Conservation (phyloP, 371 early-diverging fungal species). For the Syncephalastrum contaminatum region DNA sequence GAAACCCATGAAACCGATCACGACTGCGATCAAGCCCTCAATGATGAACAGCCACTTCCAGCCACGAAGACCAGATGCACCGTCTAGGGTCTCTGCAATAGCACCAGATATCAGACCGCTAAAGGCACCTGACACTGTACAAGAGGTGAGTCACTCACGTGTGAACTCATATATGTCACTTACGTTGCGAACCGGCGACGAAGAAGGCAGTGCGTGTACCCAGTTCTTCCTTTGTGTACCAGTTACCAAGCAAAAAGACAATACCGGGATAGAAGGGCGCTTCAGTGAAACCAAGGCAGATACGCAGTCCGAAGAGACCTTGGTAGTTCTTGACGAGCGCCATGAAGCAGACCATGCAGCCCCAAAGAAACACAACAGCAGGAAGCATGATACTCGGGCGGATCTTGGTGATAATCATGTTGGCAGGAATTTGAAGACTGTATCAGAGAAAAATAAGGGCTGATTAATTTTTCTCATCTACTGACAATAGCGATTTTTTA, state of each 20-base stretch:
- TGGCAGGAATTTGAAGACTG: slow-evolving; percentile 46
- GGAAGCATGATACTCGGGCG: slow-evolving; percentile 60
- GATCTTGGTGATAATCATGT: slow-evolving; percentile 48
- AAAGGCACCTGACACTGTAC: slow-evolving; percentile 20
- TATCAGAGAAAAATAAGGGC: neutral
- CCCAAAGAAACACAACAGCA: slow-evolving; percentile 63
- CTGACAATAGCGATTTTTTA: neutral
- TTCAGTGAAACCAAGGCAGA: slow-evolving; percentile 68
- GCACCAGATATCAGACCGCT: slow-evolving; percentile 38
- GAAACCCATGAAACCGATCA: slow-evolving; percentile 40
- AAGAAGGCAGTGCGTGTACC: slow-evolving; percentile 73
- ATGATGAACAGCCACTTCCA: slow-evolving; percentile 67
- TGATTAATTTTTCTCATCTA: too few relatives aligned
- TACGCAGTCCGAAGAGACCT: slow-evolving; percentile 57
- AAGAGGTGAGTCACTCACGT: neutral
- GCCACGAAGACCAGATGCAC: slow-evolving; percentile 45
- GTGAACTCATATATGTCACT: slow-evolving; percentile 40
- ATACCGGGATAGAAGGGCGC: slow-evolving; percentile 78
- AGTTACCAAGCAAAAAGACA: slow-evolving; percentile 70
- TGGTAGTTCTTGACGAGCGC: slow-evolving; percentile 43
- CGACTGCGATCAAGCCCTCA: slow-evolving; percentile 52
- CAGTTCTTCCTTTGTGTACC: slow-evolving; percentile 77
- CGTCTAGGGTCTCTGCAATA: slow-evolving; percentile 34
- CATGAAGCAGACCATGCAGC: slow-evolving; percentile 59
- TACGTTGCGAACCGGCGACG: slow-evolving; percentile 57